Conservation (phyloP, 1,284 basidiomycete species). For the Microbotryum lychnidis-dioicae region DNA sequence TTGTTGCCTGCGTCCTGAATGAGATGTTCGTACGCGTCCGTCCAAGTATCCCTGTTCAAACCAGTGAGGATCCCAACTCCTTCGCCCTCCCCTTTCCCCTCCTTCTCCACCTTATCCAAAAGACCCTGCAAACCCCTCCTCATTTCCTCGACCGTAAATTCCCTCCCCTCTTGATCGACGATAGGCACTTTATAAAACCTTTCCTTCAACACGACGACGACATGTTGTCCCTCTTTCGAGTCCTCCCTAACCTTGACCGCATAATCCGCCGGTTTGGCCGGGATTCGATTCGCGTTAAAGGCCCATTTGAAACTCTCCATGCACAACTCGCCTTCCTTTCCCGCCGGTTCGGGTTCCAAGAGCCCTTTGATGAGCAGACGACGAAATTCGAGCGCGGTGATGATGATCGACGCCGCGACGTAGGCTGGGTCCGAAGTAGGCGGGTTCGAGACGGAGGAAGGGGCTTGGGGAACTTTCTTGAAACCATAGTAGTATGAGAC, state of each 20-base stretch:
- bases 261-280: slow-evolving; percentile 67
- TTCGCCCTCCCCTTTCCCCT: slow-evolving; percentile 52
- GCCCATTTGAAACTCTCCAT: slow-evolving; percentile 86
- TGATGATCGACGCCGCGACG: slow-evolving; percentile 64
- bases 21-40: slow-evolving; percentile 53
- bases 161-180: slow-evolving; percentile 45
- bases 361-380: slow-evolving; percentile 57
- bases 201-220: slow-evolving; percentile 68
- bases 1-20: slow-evolving; percentile 51
- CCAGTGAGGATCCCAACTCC: slow-evolving; percentile 69
- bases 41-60: slow-evolving; percentile 73
- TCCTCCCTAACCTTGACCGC: slow-evolving; percentile 58
- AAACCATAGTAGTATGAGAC: slow-evolving; percentile 30
- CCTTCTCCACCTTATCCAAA: neutral
- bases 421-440: slow-evolving; percentile 51
- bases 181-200: slow-evolving; percentile 66
- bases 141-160: slow-evolving; percentile 62
- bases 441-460: slow-evolving; percentile 34
- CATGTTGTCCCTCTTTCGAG: slow-evolving; percentile 60
- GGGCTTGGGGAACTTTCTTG: slow-evolving; percentile 30
- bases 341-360: slow-evolving; percentile 53
- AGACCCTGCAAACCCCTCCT: slow-evolving; percentile 48
- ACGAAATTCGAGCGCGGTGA: slow-evolving; percentile 63
- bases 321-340: slow-evolving; percentile 59
- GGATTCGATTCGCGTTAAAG: slow-evolving; percentile 82